Evolutionary conservation across 1,284 basidiomycete genomes (phyloP).

Genomic region (Heterobasidion parviporum): DNA sequence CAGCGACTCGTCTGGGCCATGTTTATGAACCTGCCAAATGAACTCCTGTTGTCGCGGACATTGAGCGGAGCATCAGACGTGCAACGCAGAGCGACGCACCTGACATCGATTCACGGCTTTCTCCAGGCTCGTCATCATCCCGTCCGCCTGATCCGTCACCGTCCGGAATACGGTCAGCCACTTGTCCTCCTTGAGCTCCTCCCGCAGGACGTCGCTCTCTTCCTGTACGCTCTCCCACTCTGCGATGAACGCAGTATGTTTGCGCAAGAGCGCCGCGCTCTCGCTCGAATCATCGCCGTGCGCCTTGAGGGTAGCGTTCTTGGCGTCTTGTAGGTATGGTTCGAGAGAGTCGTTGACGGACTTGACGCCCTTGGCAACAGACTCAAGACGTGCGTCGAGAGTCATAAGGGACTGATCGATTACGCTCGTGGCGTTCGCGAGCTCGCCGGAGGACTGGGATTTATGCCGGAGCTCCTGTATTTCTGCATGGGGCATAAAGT

Average conservation of each 20-base stretch:
- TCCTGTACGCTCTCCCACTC: constrained; percentile 80
- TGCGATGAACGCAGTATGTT: constrained; percentile 55
- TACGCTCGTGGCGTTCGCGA: constrained; percentile 47
- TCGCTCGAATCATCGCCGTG: constrained; percentile 19
- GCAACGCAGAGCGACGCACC: constrained; percentile 30
- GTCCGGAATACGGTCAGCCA: constrained; percentile 93
- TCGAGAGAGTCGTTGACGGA: constrained; percentile 54
- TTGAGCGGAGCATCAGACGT: background rate
- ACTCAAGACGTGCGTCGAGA: constrained; percentile 75
- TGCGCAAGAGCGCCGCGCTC: constrained; percentile 50
- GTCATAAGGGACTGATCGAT: constrained; percentile 77
- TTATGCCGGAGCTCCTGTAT: constrained; percentile 81
- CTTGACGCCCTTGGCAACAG: constrained; percentile 62
- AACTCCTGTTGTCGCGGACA: constrained; percentile 52
- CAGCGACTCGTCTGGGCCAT: constrained; percentile 37
- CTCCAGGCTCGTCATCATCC: constrained; percentile 94
- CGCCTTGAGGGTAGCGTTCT: constrained; percentile 35
- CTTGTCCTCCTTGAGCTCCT: constrained; percentile 93
- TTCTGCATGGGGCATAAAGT: constrained; percentile 34
- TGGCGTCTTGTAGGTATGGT: constrained; percentile 41
- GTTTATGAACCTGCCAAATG: constrained; percentile 68
- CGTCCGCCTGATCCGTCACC: constrained; percentile 86
- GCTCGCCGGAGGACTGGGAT: constrained; percentile 56
- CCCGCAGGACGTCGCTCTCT: constrained; percentile 75
- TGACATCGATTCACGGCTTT: constrained; percentile 83